Evolutionary conservation across 176 grass and related monocot genomes (phyloP).

Genomic region (Carex pumila): DNA sequence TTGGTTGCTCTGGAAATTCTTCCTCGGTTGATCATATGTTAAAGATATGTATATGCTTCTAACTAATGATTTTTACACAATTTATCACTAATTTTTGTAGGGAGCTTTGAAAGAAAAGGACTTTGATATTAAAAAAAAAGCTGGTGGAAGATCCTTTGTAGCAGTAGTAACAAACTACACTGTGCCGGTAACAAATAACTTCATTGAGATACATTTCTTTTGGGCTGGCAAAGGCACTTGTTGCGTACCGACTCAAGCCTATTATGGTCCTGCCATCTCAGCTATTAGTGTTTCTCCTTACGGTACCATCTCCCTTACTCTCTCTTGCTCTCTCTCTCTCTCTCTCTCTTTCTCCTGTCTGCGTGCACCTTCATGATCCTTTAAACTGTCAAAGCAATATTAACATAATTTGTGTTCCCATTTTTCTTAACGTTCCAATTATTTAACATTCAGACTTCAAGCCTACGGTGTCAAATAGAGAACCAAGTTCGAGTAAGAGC

Average conservation of each 20-base stretch:
- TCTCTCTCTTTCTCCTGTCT: not conserved
- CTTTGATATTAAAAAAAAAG: constrained; percentile 76
- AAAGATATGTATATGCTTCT: not conserved
- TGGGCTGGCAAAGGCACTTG: constrained; percentile 97
- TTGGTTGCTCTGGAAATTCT: not conserved
- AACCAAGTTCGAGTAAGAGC: constrained; percentile 11
- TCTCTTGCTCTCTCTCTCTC: not conserved
- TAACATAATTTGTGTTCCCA: not conserved
- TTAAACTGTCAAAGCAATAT: not conserved
- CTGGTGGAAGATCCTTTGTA: constrained; percentile 50
- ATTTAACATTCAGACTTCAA: constrained; percentile 49
- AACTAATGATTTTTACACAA: not conserved
- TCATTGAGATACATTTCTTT: constrained; percentile 93
- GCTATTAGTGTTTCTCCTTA: constrained; percentile 68
- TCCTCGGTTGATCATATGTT: not conserved
- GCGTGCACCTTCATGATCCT: not conserved
- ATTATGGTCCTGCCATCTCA: constrained; percentile 59
- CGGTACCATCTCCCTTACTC: not conserved
- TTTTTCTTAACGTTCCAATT: constrained; percentile 15
- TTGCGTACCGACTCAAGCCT: constrained; percentile 57
- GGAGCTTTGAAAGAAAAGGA: constrained; percentile 55
- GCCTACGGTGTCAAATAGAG: constrained; percentile 42
- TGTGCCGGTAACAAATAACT: constrained; percentile 59
- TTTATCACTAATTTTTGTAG: constrained; percentile 23
- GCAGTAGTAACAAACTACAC: constrained; percentile 47